A percentile compares a stretch with the other conserved stretches of the same genome.
Conservation (phyloP, 352 stramenopile genomes). For the Globisporangium emineosum region DNA sequence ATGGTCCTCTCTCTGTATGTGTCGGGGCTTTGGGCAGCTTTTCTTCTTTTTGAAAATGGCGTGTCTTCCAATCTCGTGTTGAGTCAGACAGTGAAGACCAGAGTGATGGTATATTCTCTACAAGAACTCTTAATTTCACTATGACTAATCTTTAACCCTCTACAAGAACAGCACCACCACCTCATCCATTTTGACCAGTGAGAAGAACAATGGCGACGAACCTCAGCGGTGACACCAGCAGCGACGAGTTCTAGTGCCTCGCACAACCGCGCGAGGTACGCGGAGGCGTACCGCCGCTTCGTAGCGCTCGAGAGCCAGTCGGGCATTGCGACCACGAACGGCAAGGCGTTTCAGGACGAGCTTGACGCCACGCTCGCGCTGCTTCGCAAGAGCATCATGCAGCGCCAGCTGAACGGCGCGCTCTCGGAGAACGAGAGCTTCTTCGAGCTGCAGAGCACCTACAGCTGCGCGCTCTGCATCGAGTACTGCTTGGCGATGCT, state of each 20-base stretch:
- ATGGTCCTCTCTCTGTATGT: conserved; percentile 4
- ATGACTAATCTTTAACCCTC: not conserved
- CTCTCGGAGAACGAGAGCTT: conserved; percentile 73
- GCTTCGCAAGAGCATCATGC: conserved; percentile 37
- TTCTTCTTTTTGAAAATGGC: too few relatives aligned
- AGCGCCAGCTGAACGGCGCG: conserved; percentile 61
- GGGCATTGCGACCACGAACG: conserved; percentile 36
- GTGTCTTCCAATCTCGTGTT: too few relatives aligned
- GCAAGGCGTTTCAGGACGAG: conserved; percentile 44
- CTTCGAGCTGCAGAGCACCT: conserved; percentile 77
- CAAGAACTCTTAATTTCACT: conserved; percentile 18
- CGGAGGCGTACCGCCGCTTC: conserved; percentile 38
- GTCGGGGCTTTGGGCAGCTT: too few relatives aligned
- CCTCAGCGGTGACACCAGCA: conserved; percentile 10
- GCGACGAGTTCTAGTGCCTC: not conserved
- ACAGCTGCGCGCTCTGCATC: conserved; percentile 73
- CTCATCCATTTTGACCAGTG: not conserved
- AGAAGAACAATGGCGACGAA: conserved; percentile 10
- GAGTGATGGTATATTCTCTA: too few relatives aligned
- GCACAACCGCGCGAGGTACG: conserved; percentile 35
- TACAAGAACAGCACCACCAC: conserved; percentile 3
- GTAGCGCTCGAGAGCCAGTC: conserved; percentile 38
- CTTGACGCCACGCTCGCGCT: conserved; percentile 29
- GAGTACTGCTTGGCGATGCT: conserved; percentile 83
- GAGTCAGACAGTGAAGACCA: too few relatives aligned